These are phyloP conservation scores for Collybia mongolica DNA, from an alignment of 768 basidiomycete species.

Conservation along the genomic window DNA sequence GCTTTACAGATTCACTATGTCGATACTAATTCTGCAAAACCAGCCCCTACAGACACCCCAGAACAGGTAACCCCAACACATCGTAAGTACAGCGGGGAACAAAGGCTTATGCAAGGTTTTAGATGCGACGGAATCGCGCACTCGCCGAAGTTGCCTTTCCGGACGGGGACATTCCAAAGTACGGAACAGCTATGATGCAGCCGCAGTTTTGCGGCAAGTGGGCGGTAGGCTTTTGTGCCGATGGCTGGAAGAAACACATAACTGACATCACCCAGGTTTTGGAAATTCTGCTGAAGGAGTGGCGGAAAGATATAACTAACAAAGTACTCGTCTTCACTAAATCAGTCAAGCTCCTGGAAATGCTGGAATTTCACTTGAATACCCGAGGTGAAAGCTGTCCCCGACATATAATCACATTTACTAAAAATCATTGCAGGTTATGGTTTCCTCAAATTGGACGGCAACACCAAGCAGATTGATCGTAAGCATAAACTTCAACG, in stretches of 20 bases:
- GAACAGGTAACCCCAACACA: slow-evolving; percentile 52
- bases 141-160: slow-evolving; percentile 65
- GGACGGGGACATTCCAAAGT: slow-evolving; percentile 52
- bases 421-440: slow-evolving; percentile 34
- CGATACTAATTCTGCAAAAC: slow-evolving; percentile 2
- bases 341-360: slow-evolving; percentile 85
- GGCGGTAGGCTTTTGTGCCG: slow-evolving; percentile 48
- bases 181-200: slow-evolving; percentile 59
- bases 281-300: slow-evolving; percentile 60
- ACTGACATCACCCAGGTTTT: slow-evolving; percentile 51
- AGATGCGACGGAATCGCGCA: slow-evolving; percentile 51
- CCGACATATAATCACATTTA: not conserved
- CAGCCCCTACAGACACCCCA: slow-evolving; percentile 65
- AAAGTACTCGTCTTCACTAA: slow-evolving; percentile 96
- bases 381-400: slow-evolving; percentile 39
- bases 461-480: slow-evolving; percentile 63
- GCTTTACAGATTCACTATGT: not conserved
- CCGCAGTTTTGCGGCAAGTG: slow-evolving; percentile 82
- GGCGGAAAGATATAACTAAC: slow-evolving; percentile 64
- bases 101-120: not conserved
- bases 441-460: slow-evolving; percentile 75
- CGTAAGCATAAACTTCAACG: slow-evolving; percentile 43
- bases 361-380: slow-evolving; percentile 77
- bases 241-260: not conserved
- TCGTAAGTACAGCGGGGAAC: too few species aligned